phyloP scores from a whole-genome alignment of 352 stramenopile species.

The Pythium periplocum region DNA sequence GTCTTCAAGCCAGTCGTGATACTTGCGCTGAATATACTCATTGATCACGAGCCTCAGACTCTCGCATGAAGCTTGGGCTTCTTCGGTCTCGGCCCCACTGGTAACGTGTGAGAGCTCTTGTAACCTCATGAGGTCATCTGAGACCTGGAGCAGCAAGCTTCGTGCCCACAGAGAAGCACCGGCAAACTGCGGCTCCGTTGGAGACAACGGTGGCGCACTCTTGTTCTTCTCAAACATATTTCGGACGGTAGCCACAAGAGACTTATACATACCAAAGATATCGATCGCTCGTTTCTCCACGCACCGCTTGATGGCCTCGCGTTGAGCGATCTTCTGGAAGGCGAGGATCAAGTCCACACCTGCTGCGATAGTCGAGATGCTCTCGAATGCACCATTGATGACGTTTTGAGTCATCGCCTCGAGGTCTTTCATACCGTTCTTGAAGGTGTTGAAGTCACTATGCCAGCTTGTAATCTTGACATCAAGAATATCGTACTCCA shows the following conservation, averaged over 20 bases:
- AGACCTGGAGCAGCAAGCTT: constrained; percentile 74
- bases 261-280: constrained; percentile 90
- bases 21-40: constrained; percentile 88
- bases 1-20: constrained; percentile 88
- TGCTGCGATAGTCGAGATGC: constrained; percentile 81
- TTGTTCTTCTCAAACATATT: constrained; percentile 93
- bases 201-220: constrained; percentile 66
- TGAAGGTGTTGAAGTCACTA: constrained; percentile 94
- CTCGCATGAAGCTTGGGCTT: constrained; percentile 70
- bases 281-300: constrained; percentile 92
- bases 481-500: constrained; percentile 94
- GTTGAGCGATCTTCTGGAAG: constrained; percentile 91
- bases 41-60: constrained; percentile 79
- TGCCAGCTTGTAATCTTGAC: constrained; percentile 95
- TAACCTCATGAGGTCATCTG: constrained; percentile 68
- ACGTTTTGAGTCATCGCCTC: constrained; percentile 96
- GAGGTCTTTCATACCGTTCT: constrained; percentile 94
- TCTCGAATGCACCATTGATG: constrained; percentile 94
- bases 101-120: constrained; percentile 66
- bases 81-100: constrained; percentile 71
- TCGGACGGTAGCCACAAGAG: constrained; percentile 63
- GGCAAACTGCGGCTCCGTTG: constrained; percentile 90
- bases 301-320: constrained; percentile 90
- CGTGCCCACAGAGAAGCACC: constrained; percentile 91
- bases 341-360: constrained; percentile 91